phyloP scores from a whole-genome alignment of 371 early-diverging fungal species.

The Saksenaea vasiformis region DNA sequence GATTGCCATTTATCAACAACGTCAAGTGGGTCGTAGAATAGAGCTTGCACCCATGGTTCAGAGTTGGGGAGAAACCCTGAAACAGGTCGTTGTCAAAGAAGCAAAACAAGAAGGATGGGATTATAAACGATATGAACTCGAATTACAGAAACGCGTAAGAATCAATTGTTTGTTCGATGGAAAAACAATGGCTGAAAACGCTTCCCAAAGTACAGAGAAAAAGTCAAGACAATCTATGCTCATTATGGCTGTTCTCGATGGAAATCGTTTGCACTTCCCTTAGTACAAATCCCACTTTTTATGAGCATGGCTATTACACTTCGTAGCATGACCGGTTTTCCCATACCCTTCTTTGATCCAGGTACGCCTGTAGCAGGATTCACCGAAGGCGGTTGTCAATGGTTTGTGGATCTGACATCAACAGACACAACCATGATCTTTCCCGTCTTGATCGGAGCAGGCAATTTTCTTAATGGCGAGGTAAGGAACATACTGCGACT shows the following conservation, averaged over 20 bases:
- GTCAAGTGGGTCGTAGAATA: constrained; percentile 58
- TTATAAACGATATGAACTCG: constrained; percentile 48
- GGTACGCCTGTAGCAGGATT: constrained; percentile 51
- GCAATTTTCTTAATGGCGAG: constrained; percentile 72
- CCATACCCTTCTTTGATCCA: constrained; percentile 52
- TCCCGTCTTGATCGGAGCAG: constrained; percentile 69
- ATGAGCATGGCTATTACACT: constrained; percentile 71
- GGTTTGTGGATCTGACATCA: constrained; percentile 71
- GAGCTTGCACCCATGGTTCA: constrained; percentile 63
- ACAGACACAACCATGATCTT: constrained; percentile 74
- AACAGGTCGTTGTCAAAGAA: constrained; percentile 47
- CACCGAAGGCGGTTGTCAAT: constrained; percentile 63
- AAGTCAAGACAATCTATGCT: constrained; percentile 61
- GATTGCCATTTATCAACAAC: constrained; percentile 74
- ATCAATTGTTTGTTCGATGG: not conserved
- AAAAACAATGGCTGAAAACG: not conserved
- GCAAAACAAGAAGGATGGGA: constrained; percentile 39
- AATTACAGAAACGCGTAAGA: constrained; percentile 54
- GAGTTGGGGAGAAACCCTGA: constrained; percentile 65
- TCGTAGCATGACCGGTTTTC: constrained; percentile 66
- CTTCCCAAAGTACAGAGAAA: constrained; percentile 52
- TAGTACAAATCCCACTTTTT: constrained; percentile 79
- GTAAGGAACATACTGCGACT: constrained; percentile 38
- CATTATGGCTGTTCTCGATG: constrained; percentile 65
- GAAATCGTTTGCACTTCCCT: constrained; percentile 66